Base-by-base conservation (phyloP, 768 basidiomycete species). In the Podaxis sp. region DNA sequence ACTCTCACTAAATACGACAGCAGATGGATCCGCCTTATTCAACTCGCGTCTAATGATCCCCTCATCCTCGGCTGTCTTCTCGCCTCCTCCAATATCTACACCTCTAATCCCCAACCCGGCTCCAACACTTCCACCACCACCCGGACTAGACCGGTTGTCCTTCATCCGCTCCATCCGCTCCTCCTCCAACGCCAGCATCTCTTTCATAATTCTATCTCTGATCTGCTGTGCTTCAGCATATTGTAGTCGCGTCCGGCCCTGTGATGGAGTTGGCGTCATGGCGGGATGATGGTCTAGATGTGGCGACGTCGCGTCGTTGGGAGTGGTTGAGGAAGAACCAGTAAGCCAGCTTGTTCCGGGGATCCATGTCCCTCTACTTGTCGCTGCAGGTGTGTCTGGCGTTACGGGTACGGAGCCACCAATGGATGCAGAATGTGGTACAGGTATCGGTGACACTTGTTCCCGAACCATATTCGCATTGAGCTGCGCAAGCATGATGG, bases 131-230 rank as follows among this genome's bases (percentile, higher is more conserved):
- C 87, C 79, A 47, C 83, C 76, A 65, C 90, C 78, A 66, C 88
- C 84, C 21, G 85, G 79, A 61, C 91, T 88, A 52, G 82, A 84
- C 63, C 90, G 88, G 63, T 80, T 81, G 65, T 86, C 86, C 61
- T 82, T 81, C 95, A 96, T 98, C 18, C 95, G 83, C 62, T 90
- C 86, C 88, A 99, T 95, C 25, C 97, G 84, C 71, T 98, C 94
- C 70, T 98, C 95, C 73, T 99, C 97, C 27, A 99, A 77, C 23
- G 93, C 81, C 63, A 98, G 79, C 97, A 99, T 99, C 79, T 99
- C 97, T 66, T 90, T 86, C 97, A 99, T 99, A 63, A 99, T 99
- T 21, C 95, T 83, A 65, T 94, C 90, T 14, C 93, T 84, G 65
- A 99, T 99, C 1, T 90, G 90, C 0, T 90, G 81, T 3, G 95